Conservation (phyloP, 257 asterid genomes). For the Plantago major region DNA sequence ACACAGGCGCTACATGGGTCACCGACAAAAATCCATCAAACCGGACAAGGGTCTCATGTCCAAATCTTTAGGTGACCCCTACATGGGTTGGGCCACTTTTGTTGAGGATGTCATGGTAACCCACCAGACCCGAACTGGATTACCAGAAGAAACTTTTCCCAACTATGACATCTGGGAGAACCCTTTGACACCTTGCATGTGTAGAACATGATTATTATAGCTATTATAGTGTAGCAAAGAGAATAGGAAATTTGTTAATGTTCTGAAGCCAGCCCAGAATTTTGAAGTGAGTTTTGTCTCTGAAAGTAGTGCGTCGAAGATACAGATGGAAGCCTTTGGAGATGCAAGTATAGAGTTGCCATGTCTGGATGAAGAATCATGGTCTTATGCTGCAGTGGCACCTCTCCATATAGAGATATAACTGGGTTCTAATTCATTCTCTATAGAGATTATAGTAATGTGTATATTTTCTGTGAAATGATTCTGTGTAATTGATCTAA, state of each 20-base stretch:
- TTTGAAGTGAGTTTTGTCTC: not conserved
- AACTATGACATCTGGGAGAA: slow-evolving; percentile 98
- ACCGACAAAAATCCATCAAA: slow-evolving; percentile 81
- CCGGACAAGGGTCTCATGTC: slow-evolving; percentile 98
- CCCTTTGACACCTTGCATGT: slow-evolving; percentile 97
- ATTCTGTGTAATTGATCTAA: not conserved
- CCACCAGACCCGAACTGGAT: slow-evolving; percentile 87
- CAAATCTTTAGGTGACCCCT: slow-evolving; percentile 96
- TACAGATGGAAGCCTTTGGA: not conserved
- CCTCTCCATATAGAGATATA: not conserved
- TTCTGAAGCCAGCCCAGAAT: not conserved
- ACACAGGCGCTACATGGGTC: slow-evolving; percentile 83
- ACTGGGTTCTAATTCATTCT: slow-evolving; percentile 4
- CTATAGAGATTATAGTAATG: slow-evolving; percentile 3
- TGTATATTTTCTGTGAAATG: slow-evolving; percentile 19
- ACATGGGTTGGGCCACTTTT: slow-evolving; percentile 97
- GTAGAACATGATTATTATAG: slow-evolving; percentile 54
- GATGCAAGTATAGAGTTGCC: slow-evolving; percentile 14
- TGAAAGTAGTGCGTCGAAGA: too few species aligned
- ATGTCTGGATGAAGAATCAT: slow-evolving; percentile 17
- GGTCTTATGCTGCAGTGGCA: slow-evolving; percentile 15
- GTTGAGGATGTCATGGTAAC: slow-evolving; percentile 82
- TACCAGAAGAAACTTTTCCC: slow-evolving; percentile 97
- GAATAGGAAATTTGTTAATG: slow-evolving; percentile 10
- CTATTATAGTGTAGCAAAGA: slow-evolving; percentile 23